Conservation (phyloP, 73 alveolate genomes). For the Effrenium voratum region DNA sequence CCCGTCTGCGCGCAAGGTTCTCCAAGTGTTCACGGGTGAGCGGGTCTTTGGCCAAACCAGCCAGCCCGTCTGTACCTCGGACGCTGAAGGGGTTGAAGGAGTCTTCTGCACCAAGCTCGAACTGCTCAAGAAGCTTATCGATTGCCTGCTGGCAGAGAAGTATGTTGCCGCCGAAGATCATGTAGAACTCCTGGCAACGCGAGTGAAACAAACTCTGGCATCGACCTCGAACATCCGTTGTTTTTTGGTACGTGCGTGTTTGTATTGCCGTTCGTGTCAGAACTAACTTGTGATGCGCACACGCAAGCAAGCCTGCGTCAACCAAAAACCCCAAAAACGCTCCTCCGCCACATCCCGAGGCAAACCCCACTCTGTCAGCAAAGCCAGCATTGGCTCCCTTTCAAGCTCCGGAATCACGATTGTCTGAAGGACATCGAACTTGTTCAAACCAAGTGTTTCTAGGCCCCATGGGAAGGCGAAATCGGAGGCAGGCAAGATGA, state of each 20-base stretch:
- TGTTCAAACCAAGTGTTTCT: constrained; percentile 5
- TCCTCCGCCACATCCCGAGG: constrained; percentile 18
- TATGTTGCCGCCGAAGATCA: constrained; percentile 11
- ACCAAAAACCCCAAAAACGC: constrained; percentile 8
- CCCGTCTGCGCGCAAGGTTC: neutral
- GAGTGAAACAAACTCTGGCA: constrained; percentile 1
- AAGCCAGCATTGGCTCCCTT: neutral
- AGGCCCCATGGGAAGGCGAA: constrained; percentile 26
- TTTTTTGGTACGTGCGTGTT: too few relatives aligned
- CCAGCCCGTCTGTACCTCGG: constrained; percentile 11
- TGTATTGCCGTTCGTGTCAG: too few relatives aligned
- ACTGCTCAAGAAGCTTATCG: neutral
- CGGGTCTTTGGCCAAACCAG: neutral
- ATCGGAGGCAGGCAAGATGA: constrained; percentile 46
- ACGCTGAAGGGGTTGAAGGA: neutral
- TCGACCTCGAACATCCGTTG: neutral
- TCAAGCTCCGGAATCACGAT: constrained; percentile 36
- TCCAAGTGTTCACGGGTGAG: constrained; percentile 51
- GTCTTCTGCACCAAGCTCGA: constrained; percentile 3
- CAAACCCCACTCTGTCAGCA: constrained; percentile 59
- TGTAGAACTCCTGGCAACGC: constrained; percentile 3
- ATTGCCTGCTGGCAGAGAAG: constrained; percentile 30
- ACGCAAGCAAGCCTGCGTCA: constrained; percentile 19
- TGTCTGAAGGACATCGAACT: constrained; percentile 5
- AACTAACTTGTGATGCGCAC: too few relatives aligned